Conservation (phyloP, 2,329 filamentous ascomycete genomes). For the Colletotrichum neosansevieriae region DNA sequence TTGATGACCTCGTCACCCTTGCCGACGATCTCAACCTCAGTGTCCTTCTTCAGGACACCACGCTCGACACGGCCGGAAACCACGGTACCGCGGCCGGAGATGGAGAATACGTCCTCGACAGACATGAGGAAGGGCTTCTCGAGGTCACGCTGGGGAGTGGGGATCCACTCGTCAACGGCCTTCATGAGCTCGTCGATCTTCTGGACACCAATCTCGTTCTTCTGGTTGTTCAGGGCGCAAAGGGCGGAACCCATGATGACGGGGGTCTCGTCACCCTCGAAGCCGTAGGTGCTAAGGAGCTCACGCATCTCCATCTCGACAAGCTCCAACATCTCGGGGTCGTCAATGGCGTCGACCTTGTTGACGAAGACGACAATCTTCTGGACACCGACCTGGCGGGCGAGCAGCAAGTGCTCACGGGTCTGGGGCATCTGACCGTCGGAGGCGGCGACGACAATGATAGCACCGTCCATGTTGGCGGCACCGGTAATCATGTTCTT, state of each 20-base stretch:
- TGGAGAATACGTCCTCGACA: constrained; percentile 92
- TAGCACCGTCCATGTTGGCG: constrained; percentile 98
- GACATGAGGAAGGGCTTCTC: constrained; percentile 99
- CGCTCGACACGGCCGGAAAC: constrained; percentile 98
- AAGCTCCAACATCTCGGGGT: constrained; percentile 99
- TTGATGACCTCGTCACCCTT: constrained; percentile 86
- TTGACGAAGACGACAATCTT: constrained; percentile 99
- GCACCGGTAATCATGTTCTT: constrained; percentile 99
- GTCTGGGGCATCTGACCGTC: constrained; percentile 99
- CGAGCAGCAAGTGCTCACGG: constrained; percentile 96
- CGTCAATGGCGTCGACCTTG: constrained; percentile 97
- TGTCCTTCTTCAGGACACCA: constrained; percentile 91
- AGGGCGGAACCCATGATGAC: constrained; percentile 98
- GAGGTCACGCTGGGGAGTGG: constrained; percentile 90
- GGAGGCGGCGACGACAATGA: constrained; percentile 97
- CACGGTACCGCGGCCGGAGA: constrained; percentile 94
- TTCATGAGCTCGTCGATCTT: constrained; percentile 94
- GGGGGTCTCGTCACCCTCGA: constrained; percentile 97
- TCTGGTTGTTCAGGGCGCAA: constrained; percentile 88
- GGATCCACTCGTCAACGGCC: constrained; percentile 96
- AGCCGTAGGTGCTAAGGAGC: constrained; percentile 90
- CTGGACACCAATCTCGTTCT: constrained; percentile 84
- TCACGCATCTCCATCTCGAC: constrained; percentile 99
- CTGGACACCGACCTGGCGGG: constrained; percentile 98
- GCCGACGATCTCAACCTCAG: constrained; percentile 94